phyloP scores from a whole-genome alignment of 2,329 filamentous ascomycete genomes.

The Corinectria fuckeliana region DNA sequence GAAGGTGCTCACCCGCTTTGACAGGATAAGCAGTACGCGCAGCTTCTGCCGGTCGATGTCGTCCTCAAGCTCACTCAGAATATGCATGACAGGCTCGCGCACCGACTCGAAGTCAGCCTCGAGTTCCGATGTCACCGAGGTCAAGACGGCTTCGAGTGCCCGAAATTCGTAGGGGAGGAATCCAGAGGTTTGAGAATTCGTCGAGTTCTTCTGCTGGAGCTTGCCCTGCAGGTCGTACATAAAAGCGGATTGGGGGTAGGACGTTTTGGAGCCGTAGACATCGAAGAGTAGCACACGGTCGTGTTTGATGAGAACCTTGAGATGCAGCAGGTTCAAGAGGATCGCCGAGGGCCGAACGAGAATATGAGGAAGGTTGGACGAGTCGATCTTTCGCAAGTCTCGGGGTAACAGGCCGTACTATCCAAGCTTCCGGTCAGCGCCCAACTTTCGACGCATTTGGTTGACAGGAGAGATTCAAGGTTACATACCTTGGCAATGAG shows the following conservation, averaged over 20 bases:
- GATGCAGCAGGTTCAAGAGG: constrained; percentile 92
- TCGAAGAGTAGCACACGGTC: constrained; percentile 96
- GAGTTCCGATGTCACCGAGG: constrained; percentile 88
- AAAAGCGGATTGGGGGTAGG: constrained; percentile 94
- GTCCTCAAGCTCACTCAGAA: constrained; percentile 89
- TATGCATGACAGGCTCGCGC: constrained; percentile 86
- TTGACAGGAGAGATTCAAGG: background rate
- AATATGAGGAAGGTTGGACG: constrained; percentile 92
- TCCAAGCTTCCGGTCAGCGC: constrained; percentile 17
- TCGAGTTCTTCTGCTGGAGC: constrained; percentile 76
- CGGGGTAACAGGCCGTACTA: constrained; percentile 92
- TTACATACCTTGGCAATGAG: constrained; percentile 82
- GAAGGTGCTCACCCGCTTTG: constrained; percentile 94
- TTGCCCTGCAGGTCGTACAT: constrained; percentile 98
- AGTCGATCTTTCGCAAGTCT: constrained; percentile 97
- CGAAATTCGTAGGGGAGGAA: constrained; percentile 93
- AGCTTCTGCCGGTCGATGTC: constrained; percentile 97
- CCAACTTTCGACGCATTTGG: background rate
- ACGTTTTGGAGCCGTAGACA: constrained; percentile 91
- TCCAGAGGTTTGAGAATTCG: constrained; percentile 57
- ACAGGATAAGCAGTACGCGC: constrained; percentile 87
- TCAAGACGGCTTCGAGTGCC: constrained; percentile 91
- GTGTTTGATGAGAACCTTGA: constrained; percentile 93
- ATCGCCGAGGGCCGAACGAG: constrained; percentile 92
- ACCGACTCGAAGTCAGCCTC: constrained; percentile 96